Base-by-base conservation (phyloP, 1,284 basidiomycete genomes). In the Tilletia caries region DNA sequence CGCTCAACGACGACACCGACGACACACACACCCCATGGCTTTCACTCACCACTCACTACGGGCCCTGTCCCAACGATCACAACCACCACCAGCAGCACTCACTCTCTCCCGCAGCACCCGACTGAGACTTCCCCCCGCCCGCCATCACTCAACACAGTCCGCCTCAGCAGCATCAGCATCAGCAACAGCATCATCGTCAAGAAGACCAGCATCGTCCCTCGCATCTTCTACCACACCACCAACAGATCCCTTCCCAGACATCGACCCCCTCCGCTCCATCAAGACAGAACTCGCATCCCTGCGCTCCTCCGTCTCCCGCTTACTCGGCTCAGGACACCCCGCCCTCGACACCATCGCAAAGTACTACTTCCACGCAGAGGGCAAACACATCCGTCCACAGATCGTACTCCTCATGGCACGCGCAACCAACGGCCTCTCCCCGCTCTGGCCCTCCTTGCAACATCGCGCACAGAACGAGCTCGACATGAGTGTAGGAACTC, bases 251-350 rank as follows among this genome's bases (percentile, higher is more conserved):
- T 41, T 41, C 37, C 37, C 8, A 41, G 37, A 41, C 37, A 65
- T 65, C 33, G 64, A 65, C 64, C 64, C 64, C 13, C 41, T 65
- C 37, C 37, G 43, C 25, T 13, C 44, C 20, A 46, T 65, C 64
- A 46, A 46, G 23, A 65, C 29, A 15, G 58, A 98, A 82, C 88
- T 98, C 34, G 85, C 88, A 37, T 87, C 88, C 67, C 86, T 98
- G 62, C 90, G 91, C 72, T 87, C 88, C 68, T 91, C 89, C 70
- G 87, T 98, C 34, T 87, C 93, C 73, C 86, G 87, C 73, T 87
- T 98, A 50, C 88, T 98, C 13, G 94, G 93, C 33, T 91, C 91
- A 1, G 91, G 92, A 12, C 92, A 98, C 83, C 91, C 93, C 1
- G 89, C 89, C 1, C 89, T 98, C 69, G 90, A 91, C 74, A 88